phyloP scores from a whole-genome alignment of 805 yeast species.

The Dipodascus geniculatus region DNA sequence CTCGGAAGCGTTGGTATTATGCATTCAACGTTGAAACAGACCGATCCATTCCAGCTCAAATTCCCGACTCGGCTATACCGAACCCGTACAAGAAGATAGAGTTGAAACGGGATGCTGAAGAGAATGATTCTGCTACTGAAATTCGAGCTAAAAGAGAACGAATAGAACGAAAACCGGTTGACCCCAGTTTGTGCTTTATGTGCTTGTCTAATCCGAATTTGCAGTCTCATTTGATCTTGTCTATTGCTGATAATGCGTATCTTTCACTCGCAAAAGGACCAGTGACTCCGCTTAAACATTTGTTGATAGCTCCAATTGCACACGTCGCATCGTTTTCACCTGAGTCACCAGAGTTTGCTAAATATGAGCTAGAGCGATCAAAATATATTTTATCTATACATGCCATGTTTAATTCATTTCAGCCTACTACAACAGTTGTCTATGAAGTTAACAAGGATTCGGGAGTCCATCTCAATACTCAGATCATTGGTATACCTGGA shows the following conservation, averaged over 20 bases:
- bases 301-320: conserved; percentile 65
- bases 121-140: neutral
- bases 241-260: conserved; percentile 57
- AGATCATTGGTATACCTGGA: conserved; percentile 58
- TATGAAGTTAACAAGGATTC: conserved; percentile 57
- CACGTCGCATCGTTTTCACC: conserved; percentile 42
- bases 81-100: neutral
- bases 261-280: conserved; percentile 84
- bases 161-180: conserved; percentile 27
- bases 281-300: conserved; percentile 50
- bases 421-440: conserved; percentile 40
- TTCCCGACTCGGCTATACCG: neutral
- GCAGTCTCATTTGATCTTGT: conserved; percentile 68
- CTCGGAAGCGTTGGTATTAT: conserved; percentile 56
- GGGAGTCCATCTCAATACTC: conserved; percentile 68
- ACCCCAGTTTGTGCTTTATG: conserved; percentile 63
- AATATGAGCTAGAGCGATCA: conserved; percentile 31
- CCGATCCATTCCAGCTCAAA: neutral
- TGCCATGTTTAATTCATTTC: conserved; percentile 32
- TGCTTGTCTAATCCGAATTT: conserved; percentile 71
- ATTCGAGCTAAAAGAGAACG: conserved; percentile 6
- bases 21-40: conserved; percentile 40
- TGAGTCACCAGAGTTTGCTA: conserved; percentile 19
- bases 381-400: conserved; percentile 38
- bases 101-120: neutral